Evolutionary conservation across 805 yeast genomes (phyloP).

Genomic region (Ogataea degrootiae): DNA sequence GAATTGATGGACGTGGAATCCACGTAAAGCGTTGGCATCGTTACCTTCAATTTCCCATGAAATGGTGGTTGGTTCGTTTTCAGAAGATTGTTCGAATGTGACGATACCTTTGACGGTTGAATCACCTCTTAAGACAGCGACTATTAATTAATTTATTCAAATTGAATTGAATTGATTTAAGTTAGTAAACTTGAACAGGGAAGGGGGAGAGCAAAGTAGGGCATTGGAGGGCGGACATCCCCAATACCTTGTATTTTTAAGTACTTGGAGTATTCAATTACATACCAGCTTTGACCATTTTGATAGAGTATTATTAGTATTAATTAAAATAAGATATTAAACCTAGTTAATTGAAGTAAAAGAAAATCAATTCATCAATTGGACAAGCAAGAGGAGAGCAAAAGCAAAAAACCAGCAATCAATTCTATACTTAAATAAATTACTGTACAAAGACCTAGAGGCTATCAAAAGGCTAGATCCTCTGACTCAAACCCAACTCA

Average conservation of each 20-base stretch:
- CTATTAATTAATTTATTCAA: slow-evolving; percentile 30
- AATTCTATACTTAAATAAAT: no score
- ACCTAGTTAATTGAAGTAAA: no score
- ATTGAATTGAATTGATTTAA: not conserved
- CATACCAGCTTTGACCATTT: slow-evolving; percentile 66
- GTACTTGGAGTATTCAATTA: slow-evolving; percentile 10
- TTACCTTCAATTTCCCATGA: slow-evolving; percentile 89
- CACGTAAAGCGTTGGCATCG: slow-evolving; percentile 82
- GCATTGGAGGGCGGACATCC: no score
- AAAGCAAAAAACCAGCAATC: no score
- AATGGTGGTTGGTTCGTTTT: slow-evolving; percentile 77
- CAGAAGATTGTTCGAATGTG: slow-evolving; percentile 77
- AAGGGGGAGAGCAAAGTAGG: not conserved
- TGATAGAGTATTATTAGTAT: slow-evolving; percentile 11
- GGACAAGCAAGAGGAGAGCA: no score
- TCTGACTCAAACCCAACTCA: no score
- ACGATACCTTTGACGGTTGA: slow-evolving; percentile 85
- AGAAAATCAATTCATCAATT: no score
- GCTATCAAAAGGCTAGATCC: no score
- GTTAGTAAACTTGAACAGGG: not conserved
- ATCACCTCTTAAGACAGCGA: slow-evolving; percentile 96
- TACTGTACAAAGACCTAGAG: no score
- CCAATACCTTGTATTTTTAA: no score
- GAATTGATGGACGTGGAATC: slow-evolving; percentile 97
- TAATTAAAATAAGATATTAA: not conserved